Base-by-base conservation (phyloP, 2,329 filamentous ascomycete species). In the Xylogone sp. region DNA sequence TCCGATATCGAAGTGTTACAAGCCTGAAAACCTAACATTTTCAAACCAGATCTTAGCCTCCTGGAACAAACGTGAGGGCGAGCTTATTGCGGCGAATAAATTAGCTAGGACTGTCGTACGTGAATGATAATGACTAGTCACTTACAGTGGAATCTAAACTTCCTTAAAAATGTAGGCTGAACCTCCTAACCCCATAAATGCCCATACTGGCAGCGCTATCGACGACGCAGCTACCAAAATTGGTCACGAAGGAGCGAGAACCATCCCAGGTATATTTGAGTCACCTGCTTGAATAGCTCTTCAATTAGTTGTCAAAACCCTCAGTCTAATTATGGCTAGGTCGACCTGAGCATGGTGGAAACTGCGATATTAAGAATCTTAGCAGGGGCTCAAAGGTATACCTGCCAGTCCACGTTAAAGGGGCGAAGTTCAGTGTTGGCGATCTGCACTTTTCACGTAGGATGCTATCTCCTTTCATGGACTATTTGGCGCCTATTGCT, bases 351-450 rank as follows among this genome's bases (percentile, higher is more conserved):
- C 88, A 95, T 60, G 92, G 92, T 13, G 92, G 91, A 0, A 96
- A 96, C 63, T 94, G 90, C 65, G 90, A 96, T 59, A 94, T 95
- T 69, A 95, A 95, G 73, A 94, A 94, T 62, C 75, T 95, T 24
- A 87, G 81, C 1, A 76, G 89, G 6, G 90, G 89, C 2, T 86
- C 79, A 52, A 93, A 92, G 65, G 88, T 95, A 0, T 96, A 91
- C 66, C 78, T 96, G 1, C 92, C 92, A 0, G 87, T 97, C 0
- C 91, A 96, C 62, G 89, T 97, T 3, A 71, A 78, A 0, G 92
- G 92, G 0, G 92, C 91, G 43, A 95, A 95, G 65, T 96, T 96
- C 70, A 88, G 82, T 43, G 92, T 96, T 0, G 92, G 92, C 12
- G 92, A 96, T 65, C 71, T 96, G 31, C 90, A 95, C 69, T 95